phyloP scores from a whole-genome alignment of 805 yeast species.

The Lipomyces japonicus region DNA sequence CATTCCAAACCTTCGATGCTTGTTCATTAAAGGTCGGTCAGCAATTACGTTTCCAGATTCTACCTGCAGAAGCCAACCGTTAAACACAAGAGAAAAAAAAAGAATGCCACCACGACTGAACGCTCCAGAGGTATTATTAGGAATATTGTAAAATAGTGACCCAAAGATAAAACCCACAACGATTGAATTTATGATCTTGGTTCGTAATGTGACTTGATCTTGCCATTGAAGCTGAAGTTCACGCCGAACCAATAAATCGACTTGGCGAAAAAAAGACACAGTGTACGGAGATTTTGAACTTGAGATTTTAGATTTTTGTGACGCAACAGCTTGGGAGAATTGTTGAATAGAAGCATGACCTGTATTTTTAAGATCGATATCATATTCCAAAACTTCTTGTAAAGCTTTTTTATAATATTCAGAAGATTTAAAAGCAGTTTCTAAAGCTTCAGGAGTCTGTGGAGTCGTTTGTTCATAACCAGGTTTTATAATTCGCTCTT shows the following conservation, averaged over 20 bases:
- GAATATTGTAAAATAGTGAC: conserved; percentile 49
- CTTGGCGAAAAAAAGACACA: conserved; percentile 25
- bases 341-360: conserved; percentile 15
- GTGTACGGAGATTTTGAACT: conserved; percentile 23
- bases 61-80: conserved; percentile 57
- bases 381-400: conserved; percentile 43
- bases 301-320: conserved; percentile 2
- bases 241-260: conserved; percentile 13
- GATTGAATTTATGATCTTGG: conserved; percentile 33
- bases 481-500: conserved; percentile 43
- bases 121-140: conserved; percentile 46
- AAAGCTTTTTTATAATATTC: conserved; percentile 42
- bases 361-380: conserved; percentile 15
- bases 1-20: conserved; percentile 55
- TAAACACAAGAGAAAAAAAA: conserved; percentile 55
- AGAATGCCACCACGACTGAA: conserved; percentile 52
- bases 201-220: conserved; percentile 20
- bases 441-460: conserved; percentile 50
- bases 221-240: conserved; percentile 27
- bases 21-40: conserved; percentile 57
- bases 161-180: conserved; percentile 54
- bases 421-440: conserved; percentile 47
- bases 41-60: conserved; percentile 50
- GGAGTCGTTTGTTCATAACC: conserved; percentile 51
- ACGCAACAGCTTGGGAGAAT: conserved; percentile 16